These are phyloP conservation scores for Xylaria sp. DNA, from an alignment of 2,329 filamentous ascomycete species.

Conservation along the genomic window DNA sequence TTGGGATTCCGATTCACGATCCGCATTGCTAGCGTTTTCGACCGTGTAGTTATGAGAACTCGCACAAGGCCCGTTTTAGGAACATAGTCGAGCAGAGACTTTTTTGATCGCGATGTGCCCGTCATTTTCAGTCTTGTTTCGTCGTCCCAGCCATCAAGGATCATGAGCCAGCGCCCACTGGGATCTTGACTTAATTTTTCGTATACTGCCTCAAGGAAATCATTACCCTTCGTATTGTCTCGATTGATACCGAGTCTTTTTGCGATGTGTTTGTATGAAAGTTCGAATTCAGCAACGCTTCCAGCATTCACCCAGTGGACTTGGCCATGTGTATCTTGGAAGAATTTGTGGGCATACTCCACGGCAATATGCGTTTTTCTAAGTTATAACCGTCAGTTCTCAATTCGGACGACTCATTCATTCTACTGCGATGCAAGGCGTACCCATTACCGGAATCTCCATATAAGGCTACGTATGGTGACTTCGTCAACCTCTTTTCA, in stretches of 20 bases:
- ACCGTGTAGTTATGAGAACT: neutral
- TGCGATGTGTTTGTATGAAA: neutral
- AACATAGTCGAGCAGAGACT: neutral
- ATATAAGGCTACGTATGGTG: no score
- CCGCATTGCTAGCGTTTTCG: neutral
- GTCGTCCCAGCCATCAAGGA: neutral
- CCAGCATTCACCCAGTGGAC: neutral
- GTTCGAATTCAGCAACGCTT: neutral
- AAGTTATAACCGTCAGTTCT: no score
- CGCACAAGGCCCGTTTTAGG: neutral
- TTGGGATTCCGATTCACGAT: neutral
- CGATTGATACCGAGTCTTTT: neutral
- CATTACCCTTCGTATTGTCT: neutral
- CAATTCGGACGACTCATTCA: no score
- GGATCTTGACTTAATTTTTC: neutral
- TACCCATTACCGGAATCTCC: no score
- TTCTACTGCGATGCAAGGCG: no score
- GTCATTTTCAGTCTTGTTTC: neutral
- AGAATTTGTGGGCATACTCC: neutral
- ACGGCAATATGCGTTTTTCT: conserved; percentile 7
- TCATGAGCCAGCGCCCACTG: conserved; percentile 2
- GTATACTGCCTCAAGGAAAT: neutral
- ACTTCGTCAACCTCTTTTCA: no score
- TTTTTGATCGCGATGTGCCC: neutral
- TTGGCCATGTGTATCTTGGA: neutral